These are phyloP conservation scores for Lasiodiplodia hormozganensis DNA, from an alignment of 2,329 filamentous ascomycete species.

Conservation along the genomic window DNA sequence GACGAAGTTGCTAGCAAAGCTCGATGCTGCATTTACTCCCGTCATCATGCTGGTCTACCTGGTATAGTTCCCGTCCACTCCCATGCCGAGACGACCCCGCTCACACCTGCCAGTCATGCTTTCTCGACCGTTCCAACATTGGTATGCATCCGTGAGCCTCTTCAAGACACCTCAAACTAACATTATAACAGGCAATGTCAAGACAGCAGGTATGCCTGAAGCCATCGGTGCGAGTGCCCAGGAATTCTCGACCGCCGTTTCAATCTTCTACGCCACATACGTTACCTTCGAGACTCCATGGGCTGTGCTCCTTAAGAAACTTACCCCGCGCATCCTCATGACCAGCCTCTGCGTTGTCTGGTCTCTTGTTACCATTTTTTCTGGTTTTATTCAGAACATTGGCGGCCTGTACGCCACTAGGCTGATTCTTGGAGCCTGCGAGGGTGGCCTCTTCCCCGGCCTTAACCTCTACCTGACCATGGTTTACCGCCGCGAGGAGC, in stretches of 20 bases:
- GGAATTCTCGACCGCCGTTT: conserved; percentile 57
- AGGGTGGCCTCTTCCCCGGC: conserved; percentile 47
- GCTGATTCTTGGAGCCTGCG: conserved; percentile 38
- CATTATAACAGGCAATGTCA: conserved; percentile 52
- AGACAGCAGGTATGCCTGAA: conserved; percentile 54
- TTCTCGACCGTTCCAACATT: conserved; percentile 63
- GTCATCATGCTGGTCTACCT: conserved; percentile 65
- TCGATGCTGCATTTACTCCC: conserved; percentile 57
- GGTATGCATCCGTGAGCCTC: conserved; percentile 38
- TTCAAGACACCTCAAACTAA: neutral
- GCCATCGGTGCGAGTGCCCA: conserved; percentile 51
- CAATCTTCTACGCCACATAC: conserved; percentile 61
- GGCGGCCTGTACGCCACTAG: conserved; percentile 51
- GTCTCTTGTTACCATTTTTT: conserved; percentile 58
- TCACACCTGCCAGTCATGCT: conserved; percentile 45
- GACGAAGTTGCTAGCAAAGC: conserved; percentile 54
- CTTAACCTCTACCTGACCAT: conserved; percentile 51
- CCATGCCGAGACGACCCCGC: neutral
- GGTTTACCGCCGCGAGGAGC: conserved; percentile 50
- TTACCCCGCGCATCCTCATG: conserved; percentile 51
- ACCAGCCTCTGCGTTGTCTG: conserved; percentile 53
- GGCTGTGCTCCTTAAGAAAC: conserved; percentile 56
- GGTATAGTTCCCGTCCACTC: conserved; percentile 29
- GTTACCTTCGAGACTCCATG: conserved; percentile 58
- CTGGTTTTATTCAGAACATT: conserved; percentile 54